These are phyloP conservation scores for Uronychia binucleata DNA, from an alignment of 73 alveolate species.

Conservation along the genomic window DNA sequence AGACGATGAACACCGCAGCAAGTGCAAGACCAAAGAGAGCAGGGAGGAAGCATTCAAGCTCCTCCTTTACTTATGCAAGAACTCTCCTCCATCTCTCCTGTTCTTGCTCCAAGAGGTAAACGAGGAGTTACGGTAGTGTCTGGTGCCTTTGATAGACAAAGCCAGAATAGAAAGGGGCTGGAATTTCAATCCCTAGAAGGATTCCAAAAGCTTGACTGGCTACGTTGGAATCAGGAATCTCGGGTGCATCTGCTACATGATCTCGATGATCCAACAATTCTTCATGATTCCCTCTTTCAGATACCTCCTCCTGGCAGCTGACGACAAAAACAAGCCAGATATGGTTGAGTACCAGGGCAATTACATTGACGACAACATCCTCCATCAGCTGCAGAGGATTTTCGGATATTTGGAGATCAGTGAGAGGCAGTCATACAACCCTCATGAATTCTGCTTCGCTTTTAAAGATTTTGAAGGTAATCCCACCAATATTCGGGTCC, in stretches of 20 bases:
- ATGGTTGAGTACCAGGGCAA: conserved; percentile 24
- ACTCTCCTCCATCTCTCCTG: conserved; percentile 37
- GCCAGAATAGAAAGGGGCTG: conserved; percentile 60
- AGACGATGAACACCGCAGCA: background rate
- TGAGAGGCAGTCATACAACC: conserved; percentile 68
- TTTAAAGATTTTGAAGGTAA: conserved; percentile 82
- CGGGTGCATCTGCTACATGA: conserved; percentile 93
- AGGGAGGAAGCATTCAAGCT: conserved; percentile 56
- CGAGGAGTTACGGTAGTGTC: background rate
- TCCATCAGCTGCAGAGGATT: conserved; percentile 56
- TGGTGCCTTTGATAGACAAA: conserved; percentile 36
- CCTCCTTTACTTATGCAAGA: conserved; percentile 31
- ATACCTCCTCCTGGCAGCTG: conserved; percentile 33
- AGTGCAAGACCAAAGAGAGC: conserved; percentile 48
- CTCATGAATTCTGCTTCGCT: conserved; percentile 77
- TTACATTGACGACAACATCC: conserved; percentile 54
- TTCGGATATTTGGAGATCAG: conserved; percentile 60
- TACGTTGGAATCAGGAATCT: conserved; percentile 85
- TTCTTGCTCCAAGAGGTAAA: conserved; percentile 29
- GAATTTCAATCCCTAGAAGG: conserved; percentile 73
- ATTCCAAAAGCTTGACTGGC: conserved; percentile 59
- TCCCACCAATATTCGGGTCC: conserved; percentile 72
- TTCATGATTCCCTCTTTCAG: conserved; percentile 90
- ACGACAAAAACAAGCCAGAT: conserved; percentile 17
- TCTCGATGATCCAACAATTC: conserved; percentile 92